phyloP scores from a whole-genome alignment of 148 eudicot genomes.

The Rhododendron williamsianum region DNA sequence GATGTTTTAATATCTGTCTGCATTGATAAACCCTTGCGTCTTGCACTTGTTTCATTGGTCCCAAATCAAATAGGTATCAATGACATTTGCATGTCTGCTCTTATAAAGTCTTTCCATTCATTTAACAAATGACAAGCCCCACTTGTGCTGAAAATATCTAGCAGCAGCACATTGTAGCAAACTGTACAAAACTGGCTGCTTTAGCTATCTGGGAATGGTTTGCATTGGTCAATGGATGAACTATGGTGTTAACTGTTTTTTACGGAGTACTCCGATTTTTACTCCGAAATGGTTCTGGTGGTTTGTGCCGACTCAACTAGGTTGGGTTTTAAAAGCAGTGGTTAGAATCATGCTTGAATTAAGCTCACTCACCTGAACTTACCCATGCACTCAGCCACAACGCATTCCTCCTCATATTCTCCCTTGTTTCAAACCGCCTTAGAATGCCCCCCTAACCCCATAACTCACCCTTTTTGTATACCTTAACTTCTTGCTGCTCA shows the following conservation, averaged over 20 bases:
- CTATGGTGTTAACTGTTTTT: background rate
- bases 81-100: background rate
- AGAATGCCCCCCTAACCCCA: background rate
- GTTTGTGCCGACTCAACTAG: background rate
- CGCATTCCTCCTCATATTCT: background rate
- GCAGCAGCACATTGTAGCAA: background rate
- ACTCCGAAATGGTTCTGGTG: background rate
- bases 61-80: background rate
- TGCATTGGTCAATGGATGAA: background rate
- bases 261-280: background rate
- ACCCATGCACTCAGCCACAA: background rate
- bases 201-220: background rate
- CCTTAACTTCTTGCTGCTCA: background rate
- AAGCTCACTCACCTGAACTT: background rate
- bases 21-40: background rate
- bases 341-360: background rate
- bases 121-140: background rate
- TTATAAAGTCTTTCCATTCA: background rate
- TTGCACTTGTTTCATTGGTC: background rate
- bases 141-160: background rate
- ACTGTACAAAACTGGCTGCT: background rate
- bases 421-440: background rate
- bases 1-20: background rate
- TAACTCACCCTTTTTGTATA: background rate
- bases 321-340: background rate